Evolutionary conservation across 2,329 filamentous ascomycete genomes (phyloP).

Genomic region (Ramichloridium luteum): DNA sequence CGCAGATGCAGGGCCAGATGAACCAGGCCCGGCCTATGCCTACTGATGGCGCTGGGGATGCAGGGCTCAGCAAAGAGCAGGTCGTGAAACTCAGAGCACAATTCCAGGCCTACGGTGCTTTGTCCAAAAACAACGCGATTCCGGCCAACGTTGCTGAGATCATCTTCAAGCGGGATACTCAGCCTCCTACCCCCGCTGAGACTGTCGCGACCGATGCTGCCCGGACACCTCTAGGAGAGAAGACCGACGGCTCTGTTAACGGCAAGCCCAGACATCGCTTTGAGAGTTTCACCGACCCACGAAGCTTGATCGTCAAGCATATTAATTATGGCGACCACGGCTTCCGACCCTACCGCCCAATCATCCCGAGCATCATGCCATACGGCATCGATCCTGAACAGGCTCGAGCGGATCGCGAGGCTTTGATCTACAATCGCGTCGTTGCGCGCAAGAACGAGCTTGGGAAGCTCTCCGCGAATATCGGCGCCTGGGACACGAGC

Average conservation of each 20-base stretch:
- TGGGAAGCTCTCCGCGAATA: slow-evolving; percentile 69
- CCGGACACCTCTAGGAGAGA: slow-evolving; percentile 27
- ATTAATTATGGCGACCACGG: slow-evolving; percentile 75
- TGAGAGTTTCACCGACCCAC: slow-evolving; percentile 65
- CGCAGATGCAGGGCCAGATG: slow-evolving; percentile 6
- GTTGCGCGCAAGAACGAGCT: slow-evolving; percentile 73
- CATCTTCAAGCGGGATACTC: slow-evolving; percentile 59
- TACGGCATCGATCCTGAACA: slow-evolving; percentile 79
- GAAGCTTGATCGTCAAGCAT: slow-evolving; percentile 41
- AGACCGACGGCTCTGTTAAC: slow-evolving; percentile 20
- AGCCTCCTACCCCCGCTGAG: slow-evolving; percentile 28
- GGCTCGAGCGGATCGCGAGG: slow-evolving; percentile 73
- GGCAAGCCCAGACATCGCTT: slow-evolving; percentile 38
- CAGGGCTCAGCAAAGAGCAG: slow-evolving; percentile 57
- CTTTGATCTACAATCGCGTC: slow-evolving; percentile 82
- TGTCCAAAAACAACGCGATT: slow-evolving; percentile 77
- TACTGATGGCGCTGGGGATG: slow-evolving; percentile 14
- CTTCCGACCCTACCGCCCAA: slow-evolving; percentile 60
- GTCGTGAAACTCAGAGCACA: slow-evolving; percentile 68
- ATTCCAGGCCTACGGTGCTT: slow-evolving; percentile 79
- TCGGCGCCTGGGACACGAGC: slow-evolving; percentile 72
- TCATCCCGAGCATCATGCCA: slow-evolving; percentile 80
- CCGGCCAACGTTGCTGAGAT: slow-evolving; percentile 68
- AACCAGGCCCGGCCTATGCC: slow-evolving; percentile 13
- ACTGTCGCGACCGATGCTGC: slow-evolving; percentile 33